Conservation (phyloP, 176 grass and related monocot genomes). For the Zoysia japonica region DNA sequence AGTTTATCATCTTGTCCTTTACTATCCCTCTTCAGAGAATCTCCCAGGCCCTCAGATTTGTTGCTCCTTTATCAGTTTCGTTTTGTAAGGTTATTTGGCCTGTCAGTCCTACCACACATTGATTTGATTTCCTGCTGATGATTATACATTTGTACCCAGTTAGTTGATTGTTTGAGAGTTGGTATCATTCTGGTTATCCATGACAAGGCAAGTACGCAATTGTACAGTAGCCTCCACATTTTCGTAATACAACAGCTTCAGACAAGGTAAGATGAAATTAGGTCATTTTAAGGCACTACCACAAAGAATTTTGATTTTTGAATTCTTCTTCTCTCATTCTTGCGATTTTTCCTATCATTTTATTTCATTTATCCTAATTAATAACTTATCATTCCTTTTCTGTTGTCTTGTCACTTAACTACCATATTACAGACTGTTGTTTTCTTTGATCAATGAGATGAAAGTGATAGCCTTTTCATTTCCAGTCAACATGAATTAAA, state of each 20-base stretch:
- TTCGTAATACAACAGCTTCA: not conserved
- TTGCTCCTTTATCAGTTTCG: conserved; percentile 7
- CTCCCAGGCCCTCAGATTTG: not conserved
- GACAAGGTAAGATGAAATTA: not conserved
- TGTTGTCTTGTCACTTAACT: conserved; percentile 28
- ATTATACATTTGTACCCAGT: conserved; percentile 19
- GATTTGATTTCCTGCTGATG: not conserved
- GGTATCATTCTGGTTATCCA: not conserved
- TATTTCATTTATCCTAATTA: conserved; percentile 14
- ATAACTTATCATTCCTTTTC: conserved; percentile 2
- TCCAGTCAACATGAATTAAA: conserved; percentile 30
- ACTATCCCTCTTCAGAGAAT: not conserved
- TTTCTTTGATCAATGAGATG: conserved; percentile 37
- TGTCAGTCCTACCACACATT: not conserved
- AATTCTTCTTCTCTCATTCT: conserved; percentile 27
- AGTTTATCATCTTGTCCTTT: not conserved
- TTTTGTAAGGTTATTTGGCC: not conserved
- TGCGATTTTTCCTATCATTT: not conserved
- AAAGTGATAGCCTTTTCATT: conserved; percentile 37
- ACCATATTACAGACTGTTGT: conserved; percentile 16
- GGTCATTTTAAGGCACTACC: no score
- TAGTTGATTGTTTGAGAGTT: conserved; percentile 12
- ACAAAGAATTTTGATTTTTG: not conserved
- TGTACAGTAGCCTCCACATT: not conserved
- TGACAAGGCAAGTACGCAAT: conserved; percentile 10